Conservation (phyloP, 2,329 filamentous ascomycete species). For the Chaetothyriales sp. region DNA sequence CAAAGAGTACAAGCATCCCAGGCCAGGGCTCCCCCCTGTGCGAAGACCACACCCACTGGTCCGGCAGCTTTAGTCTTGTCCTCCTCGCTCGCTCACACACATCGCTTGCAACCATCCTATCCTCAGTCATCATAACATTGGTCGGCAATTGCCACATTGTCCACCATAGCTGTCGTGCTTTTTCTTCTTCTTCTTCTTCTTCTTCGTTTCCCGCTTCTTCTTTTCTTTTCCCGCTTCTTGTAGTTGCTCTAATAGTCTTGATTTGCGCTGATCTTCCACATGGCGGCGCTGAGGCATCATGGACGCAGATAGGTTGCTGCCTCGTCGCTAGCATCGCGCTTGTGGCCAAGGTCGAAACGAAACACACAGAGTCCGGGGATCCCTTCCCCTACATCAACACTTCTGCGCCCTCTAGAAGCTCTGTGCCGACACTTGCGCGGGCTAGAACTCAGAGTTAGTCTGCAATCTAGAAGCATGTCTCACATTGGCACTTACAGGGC, state of each 20-base stretch:
- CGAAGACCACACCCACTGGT: not conserved
- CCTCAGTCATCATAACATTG: not conserved
- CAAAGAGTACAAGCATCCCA: not conserved
- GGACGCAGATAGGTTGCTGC: not conserved
- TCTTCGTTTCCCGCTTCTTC: too few species aligned
- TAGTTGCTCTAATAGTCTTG: not conserved
- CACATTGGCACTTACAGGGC: slow-evolving; percentile 54
- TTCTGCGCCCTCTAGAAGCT: slow-evolving; percentile 23
- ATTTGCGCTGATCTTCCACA: not conserved
- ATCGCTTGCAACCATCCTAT: not conserved
- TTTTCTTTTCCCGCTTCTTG: not conserved
- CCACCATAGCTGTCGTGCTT: not conserved
- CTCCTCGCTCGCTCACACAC: not conserved
- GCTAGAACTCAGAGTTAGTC: slow-evolving; percentile 19
- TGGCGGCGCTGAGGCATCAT: not conserved
- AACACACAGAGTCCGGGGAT: not conserved
- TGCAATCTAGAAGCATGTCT: not conserved
- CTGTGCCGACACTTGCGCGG: slow-evolving; percentile 30
- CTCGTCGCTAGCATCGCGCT: not conserved
- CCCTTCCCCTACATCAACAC: not conserved
- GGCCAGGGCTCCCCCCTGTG: not conserved
- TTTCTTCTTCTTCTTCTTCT: too few species aligned
- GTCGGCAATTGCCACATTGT: not conserved
- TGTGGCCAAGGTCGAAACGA: not conserved
- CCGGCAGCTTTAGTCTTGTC: not conserved